phyloP scores from a whole-genome alignment of 208 protist species.

The Phytomonas sp. region DNA sequence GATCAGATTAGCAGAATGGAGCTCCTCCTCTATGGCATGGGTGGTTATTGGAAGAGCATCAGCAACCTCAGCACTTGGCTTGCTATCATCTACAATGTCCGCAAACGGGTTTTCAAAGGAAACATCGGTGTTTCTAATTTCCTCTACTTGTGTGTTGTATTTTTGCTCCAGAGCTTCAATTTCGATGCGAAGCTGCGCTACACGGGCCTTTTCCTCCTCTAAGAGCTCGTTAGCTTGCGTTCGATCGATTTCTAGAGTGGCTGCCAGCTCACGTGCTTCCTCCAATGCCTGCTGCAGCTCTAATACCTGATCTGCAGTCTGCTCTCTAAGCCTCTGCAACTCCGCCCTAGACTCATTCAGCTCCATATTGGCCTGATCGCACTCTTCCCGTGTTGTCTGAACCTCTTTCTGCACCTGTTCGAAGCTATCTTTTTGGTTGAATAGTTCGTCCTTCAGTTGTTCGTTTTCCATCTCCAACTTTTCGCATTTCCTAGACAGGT shows the following conservation, averaged over 20 bases:
- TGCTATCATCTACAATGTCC: constrained; percentile 11
- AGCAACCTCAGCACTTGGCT: background rate
- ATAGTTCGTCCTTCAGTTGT: constrained; percentile 4
- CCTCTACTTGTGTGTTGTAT: background rate
- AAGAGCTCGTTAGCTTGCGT: background rate
- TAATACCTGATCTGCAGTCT: constrained; percentile 2
- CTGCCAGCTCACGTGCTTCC: background rate
- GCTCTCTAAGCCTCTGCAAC: background rate
- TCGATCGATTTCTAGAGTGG: background rate
- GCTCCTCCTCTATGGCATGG: constrained; percentile 5
- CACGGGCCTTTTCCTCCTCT: background rate
- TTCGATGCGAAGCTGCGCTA: background rate
- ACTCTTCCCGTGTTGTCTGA: background rate
- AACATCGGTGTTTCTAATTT: constrained; percentile 1
- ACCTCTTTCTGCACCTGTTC: constrained; percentile 2
- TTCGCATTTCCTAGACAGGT: background rate
- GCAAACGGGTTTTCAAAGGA: constrained; percentile 14
- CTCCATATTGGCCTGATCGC: background rate
- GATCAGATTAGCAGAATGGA: constrained; percentile 11
- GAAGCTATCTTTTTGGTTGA: background rate
- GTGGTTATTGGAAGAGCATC: background rate
- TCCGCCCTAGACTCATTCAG: background rate
- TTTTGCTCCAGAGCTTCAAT: background rate
- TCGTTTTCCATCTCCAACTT: constrained; percentile 1
- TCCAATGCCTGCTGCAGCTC: constrained; percentile 3